These are phyloP conservation scores for Geotrichum fermentans DNA, from an alignment of 1,139 yeast species.

Conservation along the genomic window DNA sequence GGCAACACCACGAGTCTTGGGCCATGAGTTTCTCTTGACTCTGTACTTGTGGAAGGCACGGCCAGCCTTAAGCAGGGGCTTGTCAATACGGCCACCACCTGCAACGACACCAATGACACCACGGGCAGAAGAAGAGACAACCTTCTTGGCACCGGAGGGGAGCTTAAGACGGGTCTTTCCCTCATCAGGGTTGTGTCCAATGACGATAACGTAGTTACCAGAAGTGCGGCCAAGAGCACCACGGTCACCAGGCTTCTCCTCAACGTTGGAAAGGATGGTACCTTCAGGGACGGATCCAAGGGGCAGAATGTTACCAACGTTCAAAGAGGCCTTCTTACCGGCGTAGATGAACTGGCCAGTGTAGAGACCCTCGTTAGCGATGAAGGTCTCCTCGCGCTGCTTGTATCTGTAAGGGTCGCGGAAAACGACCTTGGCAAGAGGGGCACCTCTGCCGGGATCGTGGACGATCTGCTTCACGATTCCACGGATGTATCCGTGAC, in stretches of 20 bases:
- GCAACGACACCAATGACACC: constrained; percentile 99
- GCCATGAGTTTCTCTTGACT: constrained; percentile 99
- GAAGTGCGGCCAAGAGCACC: constrained; percentile 99
- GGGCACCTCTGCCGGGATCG: constrained; percentile 99
- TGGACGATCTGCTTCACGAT: constrained; percentile 97
- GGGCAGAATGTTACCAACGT: constrained; percentile 96
- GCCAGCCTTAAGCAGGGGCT: constrained; percentile 99
- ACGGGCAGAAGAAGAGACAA: constrained; percentile 92
- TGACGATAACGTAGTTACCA: constrained; percentile 97
- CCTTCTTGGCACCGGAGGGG: constrained; percentile 98
- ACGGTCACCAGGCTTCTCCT: constrained; percentile 99
- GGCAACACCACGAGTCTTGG: constrained; percentile 99
- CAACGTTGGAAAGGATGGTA: constrained; percentile 97
- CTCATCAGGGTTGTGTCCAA: constrained; percentile 99
- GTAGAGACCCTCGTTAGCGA: constrained; percentile 99
- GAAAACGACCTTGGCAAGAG: constrained; percentile 98
- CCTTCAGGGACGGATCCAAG: constrained; percentile 98
- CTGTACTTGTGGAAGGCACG: constrained; percentile 99
- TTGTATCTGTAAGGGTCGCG: constrained; percentile 99
- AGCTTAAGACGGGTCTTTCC: constrained; percentile 98
- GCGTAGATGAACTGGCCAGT: constrained; percentile 98
- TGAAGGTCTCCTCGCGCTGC: constrained; percentile 96
- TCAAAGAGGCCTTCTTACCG: constrained; percentile 97
- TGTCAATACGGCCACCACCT: constrained; percentile 99
- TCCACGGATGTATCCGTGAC: constrained; percentile 99